These are phyloP conservation scores for Eucalyptus guilfoylei DNA, from an alignment of 345 rosid genomes.

Conservation along the genomic window DNA sequence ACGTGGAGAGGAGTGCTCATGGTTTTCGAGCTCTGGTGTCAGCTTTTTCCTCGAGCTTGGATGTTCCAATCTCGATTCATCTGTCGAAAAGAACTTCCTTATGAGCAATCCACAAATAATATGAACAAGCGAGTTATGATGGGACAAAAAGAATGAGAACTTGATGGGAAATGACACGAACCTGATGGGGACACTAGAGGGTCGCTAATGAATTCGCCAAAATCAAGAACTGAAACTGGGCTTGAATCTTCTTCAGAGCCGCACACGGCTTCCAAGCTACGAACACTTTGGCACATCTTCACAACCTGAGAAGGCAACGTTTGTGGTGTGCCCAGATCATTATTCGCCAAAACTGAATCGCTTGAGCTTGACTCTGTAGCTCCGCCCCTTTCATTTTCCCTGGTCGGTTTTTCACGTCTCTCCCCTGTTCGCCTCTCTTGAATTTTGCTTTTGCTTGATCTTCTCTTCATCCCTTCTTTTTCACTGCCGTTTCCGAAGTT, in stretches of 20 bases:
- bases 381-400: background rate
- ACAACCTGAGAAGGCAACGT: background rate
- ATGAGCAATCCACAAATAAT: background rate
- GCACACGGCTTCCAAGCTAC: slow-evolving; percentile 22
- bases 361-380: background rate
- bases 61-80: background rate
- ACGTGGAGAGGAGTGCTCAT: background rate
- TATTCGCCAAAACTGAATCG: background rate
- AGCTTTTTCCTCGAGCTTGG: slow-evolving; percentile 11
- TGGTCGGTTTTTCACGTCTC: background rate
- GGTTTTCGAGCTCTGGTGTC: slow-evolving; percentile 7
- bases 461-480: slow-evolving; percentile 18
- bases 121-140: background rate
- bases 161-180: background rate
- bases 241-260: slow-evolving; percentile 58
- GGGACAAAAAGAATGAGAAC: background rate
- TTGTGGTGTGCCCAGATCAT: background rate
- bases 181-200: slow-evolving; percentile 23
- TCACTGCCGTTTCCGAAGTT: slow-evolving; percentile 32
- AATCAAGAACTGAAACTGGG: slow-evolving; percentile 90
- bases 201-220: slow-evolving; percentile 25
- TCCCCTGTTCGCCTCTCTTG: background rate
- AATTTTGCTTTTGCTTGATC: slow-evolving; percentile 5
- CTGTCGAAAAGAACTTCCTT: background rate
- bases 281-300: background rate